Evolutionary conservation across 805 yeast species (phyloP), one percentile per base, ranked within the genome.

Genomic region (Ogataea sp.): DNA sequence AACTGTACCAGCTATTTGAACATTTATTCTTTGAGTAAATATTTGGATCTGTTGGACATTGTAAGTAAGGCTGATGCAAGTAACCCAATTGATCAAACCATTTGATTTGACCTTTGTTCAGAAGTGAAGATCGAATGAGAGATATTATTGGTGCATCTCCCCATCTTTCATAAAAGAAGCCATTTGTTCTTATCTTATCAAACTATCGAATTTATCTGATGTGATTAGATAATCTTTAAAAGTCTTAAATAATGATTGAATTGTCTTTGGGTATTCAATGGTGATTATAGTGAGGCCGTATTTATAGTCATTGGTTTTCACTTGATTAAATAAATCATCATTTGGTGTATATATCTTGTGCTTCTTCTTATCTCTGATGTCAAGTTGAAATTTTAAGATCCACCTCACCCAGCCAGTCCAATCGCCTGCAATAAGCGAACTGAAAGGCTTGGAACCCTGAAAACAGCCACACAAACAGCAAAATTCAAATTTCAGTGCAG

Each of bases 151-250:
- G 95, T 7, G 94, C 95, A 60, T 86, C 95, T 41, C 95, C 95
- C 95, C 95, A 84, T 56, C 95, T 71, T 65, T 83, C 86, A 59
- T 85, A 86, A 64, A 80, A 86, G 64, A 86, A 85, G 9, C 95
- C 95, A 55, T 94, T 93, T n/a, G 78, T 70, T 40, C n/a, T n/a
- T n/a, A n/a, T n/a, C n/a, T n/a, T n/a, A 57, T 61, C 51, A 72
- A 46, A 46, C 69, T 53, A 45, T 64, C 59, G 45, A 61, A 44
- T 30, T 67, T 64, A 17, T 66, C 46, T 33, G 56, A 56, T 32
- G 61, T 50, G 15, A 57, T 59, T 52, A 70, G 51, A 21, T 57
- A 55, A 23, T 59, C 44, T 6, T 41, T 34, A 39, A 72, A 61
- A 35, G 65, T 63, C 30, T 58, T 47, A 50, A 66, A 75, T 42